phyloP scores from a whole-genome alignment of 306 rosid genomes.

The Cucurbita pepo region DNA sequence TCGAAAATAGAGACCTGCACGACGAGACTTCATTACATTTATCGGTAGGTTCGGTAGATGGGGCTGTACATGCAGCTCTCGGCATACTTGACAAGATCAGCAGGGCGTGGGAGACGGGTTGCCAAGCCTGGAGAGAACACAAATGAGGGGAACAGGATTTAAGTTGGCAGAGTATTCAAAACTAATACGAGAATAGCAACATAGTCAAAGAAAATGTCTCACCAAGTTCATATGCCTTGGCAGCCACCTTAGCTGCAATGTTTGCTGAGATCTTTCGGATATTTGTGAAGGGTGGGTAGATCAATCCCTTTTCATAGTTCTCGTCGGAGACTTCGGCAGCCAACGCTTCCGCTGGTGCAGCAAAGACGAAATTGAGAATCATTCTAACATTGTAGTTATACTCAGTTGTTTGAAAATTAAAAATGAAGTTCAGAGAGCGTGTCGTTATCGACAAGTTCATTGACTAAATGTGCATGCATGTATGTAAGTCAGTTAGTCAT shows the following conservation, averaged over 20 bases:
- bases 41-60: slow-evolving; percentile 48
- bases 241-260: slow-evolving; percentile 79
- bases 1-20: neutral
- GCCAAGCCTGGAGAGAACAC: slow-evolving; percentile 43
- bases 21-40: neutral
- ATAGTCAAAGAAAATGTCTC: slow-evolving; percentile 3
- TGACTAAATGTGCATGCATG: neutral
- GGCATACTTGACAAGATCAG: slow-evolving; percentile 57
- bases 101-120: slow-evolving; percentile 74
- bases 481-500: neutral
- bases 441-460: neutral
- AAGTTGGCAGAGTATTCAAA: neutral
- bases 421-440: neutral
- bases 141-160: neutral
- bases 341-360: slow-evolving; percentile 55
- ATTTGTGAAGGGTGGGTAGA: slow-evolving; percentile 53
- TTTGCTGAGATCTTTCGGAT: slow-evolving; percentile 78
- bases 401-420: neutral
- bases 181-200: neutral
- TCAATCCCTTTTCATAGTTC: slow-evolving; percentile 39
- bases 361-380: neutral
- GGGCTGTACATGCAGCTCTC: slow-evolving; percentile 95
- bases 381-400: neutral
- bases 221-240: slow-evolving; percentile 86
- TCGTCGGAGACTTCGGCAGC: slow-evolving; percentile 58